A percentile compares a stretch with the other conserved stretches of the same genome.
Evolutionary conservation across 805 yeast species (phyloP).

Genomic region (Metschnikowia kunwiensis): DNA sequence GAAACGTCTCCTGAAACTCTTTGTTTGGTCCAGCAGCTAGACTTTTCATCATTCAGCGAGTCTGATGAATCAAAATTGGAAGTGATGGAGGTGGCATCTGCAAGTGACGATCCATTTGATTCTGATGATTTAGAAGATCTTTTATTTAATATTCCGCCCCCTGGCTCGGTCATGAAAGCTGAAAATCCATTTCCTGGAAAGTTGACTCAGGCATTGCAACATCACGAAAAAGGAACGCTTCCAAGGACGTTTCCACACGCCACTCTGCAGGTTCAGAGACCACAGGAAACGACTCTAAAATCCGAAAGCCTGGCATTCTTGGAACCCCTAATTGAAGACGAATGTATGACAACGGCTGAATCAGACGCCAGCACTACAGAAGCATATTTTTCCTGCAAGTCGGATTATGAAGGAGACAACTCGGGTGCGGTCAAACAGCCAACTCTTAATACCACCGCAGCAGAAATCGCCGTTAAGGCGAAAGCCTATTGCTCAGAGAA

Average conservation of each 20-base stretch:
- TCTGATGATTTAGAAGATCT: slow-evolving; percentile 21
- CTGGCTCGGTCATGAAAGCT: no score
- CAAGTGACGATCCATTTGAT: slow-evolving; percentile 20
- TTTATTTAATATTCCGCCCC: neutral
- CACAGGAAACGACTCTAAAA: no score
- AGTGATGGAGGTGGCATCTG: slow-evolving; percentile 6
- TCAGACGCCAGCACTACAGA: neutral
- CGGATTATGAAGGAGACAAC: neutral
- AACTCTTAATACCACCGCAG: neutral
- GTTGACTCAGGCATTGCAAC: no score
- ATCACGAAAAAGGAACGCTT: no score
- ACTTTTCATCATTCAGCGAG: slow-evolving; percentile 20
- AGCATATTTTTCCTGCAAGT: slow-evolving; percentile 3
- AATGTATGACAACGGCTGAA: no score
- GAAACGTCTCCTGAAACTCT: slow-evolving; percentile 15
- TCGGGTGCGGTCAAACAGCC: neutral
- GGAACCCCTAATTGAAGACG: no score
- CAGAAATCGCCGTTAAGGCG: neutral
- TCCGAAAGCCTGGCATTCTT: no score
- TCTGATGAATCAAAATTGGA: slow-evolving; percentile 4
- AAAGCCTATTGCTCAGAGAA: no score
- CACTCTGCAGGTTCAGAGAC: slow-evolving; percentile 7
- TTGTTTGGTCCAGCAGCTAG: slow-evolving; percentile 12
- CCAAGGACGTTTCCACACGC: neutral
- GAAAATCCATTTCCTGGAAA: no score